Evolutionary conservation across 257 asterid species (phyloP).

Genomic region (Solanum arcanum): DNA sequence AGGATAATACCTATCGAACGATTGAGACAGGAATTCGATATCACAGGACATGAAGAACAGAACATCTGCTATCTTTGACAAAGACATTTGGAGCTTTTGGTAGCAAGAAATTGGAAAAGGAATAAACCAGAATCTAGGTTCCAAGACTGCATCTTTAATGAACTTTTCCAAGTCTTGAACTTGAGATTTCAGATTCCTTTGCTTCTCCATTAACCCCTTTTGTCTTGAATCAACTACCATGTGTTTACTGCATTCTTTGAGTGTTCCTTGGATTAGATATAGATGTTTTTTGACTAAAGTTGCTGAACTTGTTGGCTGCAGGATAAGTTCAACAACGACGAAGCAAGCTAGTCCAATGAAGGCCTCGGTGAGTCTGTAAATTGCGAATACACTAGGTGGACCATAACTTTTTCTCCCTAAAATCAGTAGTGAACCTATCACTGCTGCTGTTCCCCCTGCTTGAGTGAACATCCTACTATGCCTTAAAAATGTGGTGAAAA

Average conservation of each 20-base stretch:
- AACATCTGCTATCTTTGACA: slow-evolving; percentile 25
- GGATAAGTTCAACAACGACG: slow-evolving; percentile 37
- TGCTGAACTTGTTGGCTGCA: slow-evolving; percentile 51
- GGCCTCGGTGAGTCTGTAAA: slow-evolving; percentile 48
- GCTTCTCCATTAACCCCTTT: slow-evolving; percentile 15
- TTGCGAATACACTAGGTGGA: slow-evolving; percentile 45
- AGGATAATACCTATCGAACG: slow-evolving; percentile 3
- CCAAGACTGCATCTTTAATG: slow-evolving; percentile 39
- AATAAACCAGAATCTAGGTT: slow-evolving; percentile 56
- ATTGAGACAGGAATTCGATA: slow-evolving; percentile 17
- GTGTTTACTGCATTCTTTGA: slow-evolving; percentile 11
- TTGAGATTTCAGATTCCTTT: slow-evolving; percentile 10
- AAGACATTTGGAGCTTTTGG: slow-evolving; percentile 25
- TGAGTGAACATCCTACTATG: slow-evolving; percentile 63
- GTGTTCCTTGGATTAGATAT: slow-evolving; percentile 6
- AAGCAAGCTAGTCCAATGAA: slow-evolving; percentile 45
- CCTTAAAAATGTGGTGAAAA: slow-evolving; percentile 40
- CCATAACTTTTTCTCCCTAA: slow-evolving; percentile 59
- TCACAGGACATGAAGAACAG: slow-evolving; percentile 21
- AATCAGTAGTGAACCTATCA: slow-evolving; percentile 53
- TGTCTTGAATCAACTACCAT: background rate
- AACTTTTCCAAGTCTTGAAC: slow-evolving; percentile 22
- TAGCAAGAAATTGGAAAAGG: slow-evolving; percentile 40
- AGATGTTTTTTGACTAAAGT: slow-evolving; percentile 40
- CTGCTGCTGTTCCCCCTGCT: slow-evolving; percentile 57